Conservation (phyloP, 2,329 filamentous ascomycete species). For the Ascochyta fabae region DNA sequence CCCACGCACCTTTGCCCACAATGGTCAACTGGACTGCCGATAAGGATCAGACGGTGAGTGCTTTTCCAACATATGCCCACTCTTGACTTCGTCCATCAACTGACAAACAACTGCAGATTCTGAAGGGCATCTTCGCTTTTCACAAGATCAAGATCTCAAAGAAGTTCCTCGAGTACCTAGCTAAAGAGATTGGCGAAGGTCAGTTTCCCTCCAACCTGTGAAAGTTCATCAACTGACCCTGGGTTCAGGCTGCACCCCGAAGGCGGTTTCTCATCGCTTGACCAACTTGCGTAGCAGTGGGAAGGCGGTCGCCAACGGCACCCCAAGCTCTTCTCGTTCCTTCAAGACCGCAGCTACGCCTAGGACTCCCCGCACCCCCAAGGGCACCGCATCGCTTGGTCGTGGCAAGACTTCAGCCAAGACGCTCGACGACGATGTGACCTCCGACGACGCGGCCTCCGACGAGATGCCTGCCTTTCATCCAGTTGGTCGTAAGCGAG, state of each 20-base stretch:
- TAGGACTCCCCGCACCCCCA: neutral
- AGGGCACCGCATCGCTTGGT: neutral
- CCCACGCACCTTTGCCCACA: neutral
- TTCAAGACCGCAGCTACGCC: neutral
- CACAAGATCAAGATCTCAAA: slow-evolving; percentile 6
- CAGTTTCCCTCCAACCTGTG: neutral
- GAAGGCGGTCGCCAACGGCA: neutral
- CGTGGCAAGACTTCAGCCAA: neutral
- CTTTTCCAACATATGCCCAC: no score
- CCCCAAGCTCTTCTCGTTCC: neutral
- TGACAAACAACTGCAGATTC: slow-evolving; percentile 1
- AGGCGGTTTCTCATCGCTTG: slow-evolving; percentile 34
- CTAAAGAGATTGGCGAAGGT: slow-evolving; percentile 2
- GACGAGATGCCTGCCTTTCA: neutral
- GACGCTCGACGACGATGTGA: neutral
- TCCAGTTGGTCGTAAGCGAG: neutral
- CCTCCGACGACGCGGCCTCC: neutral
- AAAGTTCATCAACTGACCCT: neutral
- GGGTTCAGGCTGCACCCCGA: slow-evolving; percentile 32
- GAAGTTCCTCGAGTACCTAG: neutral
- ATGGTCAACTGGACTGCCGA: slow-evolving; percentile 8
- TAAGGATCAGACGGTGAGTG: neutral
- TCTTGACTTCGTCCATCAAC: no score
- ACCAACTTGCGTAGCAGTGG: slow-evolving; percentile 25
- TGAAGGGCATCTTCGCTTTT: slow-evolving; percentile 11